These are phyloP conservation scores for Ophiostoma sp. DNA, from an alignment of 2,329 filamentous ascomycete species.

Conservation along the genomic window DNA sequence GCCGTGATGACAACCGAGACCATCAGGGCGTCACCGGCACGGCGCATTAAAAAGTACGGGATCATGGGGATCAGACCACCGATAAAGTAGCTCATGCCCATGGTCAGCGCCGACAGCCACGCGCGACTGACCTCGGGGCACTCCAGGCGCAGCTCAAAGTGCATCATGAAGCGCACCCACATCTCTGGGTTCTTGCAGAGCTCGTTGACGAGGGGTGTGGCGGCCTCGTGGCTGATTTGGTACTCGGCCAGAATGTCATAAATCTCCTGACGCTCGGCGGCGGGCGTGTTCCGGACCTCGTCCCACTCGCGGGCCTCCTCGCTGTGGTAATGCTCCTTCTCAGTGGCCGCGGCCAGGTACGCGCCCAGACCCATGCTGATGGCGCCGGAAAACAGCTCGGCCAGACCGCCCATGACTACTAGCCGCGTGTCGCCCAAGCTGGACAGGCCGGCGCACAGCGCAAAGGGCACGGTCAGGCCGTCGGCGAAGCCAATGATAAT, in stretches of 20 bases:
- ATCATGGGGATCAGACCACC: slow-evolving; percentile 70
- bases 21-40: slow-evolving; percentile 52
- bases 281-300: slow-evolving; percentile 44
- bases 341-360: slow-evolving; percentile 66
- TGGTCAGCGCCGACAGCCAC: slow-evolving; percentile 61
- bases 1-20: slow-evolving; percentile 63
- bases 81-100: slow-evolving; percentile 68
- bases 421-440: slow-evolving; percentile 64
- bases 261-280: slow-evolving; percentile 48
- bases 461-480: slow-evolving; percentile 77
- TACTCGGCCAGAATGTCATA: slow-evolving; percentile 51
- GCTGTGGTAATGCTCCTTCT: slow-evolving; percentile 52
- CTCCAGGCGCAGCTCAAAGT: slow-evolving; percentile 55
- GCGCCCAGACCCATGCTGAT: slow-evolving; percentile 78
- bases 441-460: slow-evolving; percentile 71
- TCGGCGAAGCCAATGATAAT: slow-evolving; percentile 76
- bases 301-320: slow-evolving; percentile 48
- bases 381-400: slow-evolving; percentile 72
- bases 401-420: slow-evolving; percentile 70
- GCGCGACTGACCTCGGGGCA: slow-evolving; percentile 47
- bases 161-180: slow-evolving; percentile 61
- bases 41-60: slow-evolving; percentile 63
- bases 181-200: slow-evolving; percentile 49
- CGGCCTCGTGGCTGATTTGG: slow-evolving; percentile 46
- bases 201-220: slow-evolving; percentile 50